phyloP scores from a whole-genome alignment of 106 monocot genomes.

The Gastrodia elata region DNA sequence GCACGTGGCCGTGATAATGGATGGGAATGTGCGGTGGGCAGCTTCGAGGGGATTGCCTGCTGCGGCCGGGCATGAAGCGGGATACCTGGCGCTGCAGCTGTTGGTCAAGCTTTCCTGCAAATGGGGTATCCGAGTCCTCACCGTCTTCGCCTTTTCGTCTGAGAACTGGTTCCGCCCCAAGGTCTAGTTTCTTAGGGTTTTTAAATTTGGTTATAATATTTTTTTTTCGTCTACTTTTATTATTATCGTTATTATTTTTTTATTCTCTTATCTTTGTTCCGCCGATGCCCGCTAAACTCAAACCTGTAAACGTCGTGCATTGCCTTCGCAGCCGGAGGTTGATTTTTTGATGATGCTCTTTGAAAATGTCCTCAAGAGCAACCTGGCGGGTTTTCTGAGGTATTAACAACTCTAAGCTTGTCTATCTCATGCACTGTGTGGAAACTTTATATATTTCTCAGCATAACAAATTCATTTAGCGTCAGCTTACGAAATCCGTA shows the following conservation, averaged over 20 bases:
- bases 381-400: constrained; percentile 45
- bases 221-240: no score
- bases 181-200: constrained; percentile 13
- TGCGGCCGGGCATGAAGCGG: constrained; percentile 51
- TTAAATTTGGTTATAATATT: neutral
- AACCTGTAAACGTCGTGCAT: neutral
- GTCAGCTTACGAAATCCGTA: neutral
- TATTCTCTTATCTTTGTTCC: neutral
- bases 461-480: neutral
- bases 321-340: constrained; percentile 39
- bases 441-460: neutral
- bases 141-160: constrained; percentile 72
- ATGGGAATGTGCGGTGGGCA: constrained; percentile 52
- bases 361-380: constrained; percentile 32
- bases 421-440: neutral
- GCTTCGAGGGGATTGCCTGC: constrained; percentile 19
- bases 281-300: neutral
- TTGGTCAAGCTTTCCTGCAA: constrained; percentile 30
- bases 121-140: constrained; percentile 63
- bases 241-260: no score
- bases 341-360: constrained; percentile 66
- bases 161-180: constrained; percentile 77
- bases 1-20: constrained; percentile 60
- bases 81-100: constrained; percentile 36
- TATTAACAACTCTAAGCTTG: constrained; percentile 7